Percentiles rank a stretch among this genome's conserved stretches.
phyloP scores from a whole-genome alignment of 257 asterid species.

The Solanum lycopersicoides region DNA sequence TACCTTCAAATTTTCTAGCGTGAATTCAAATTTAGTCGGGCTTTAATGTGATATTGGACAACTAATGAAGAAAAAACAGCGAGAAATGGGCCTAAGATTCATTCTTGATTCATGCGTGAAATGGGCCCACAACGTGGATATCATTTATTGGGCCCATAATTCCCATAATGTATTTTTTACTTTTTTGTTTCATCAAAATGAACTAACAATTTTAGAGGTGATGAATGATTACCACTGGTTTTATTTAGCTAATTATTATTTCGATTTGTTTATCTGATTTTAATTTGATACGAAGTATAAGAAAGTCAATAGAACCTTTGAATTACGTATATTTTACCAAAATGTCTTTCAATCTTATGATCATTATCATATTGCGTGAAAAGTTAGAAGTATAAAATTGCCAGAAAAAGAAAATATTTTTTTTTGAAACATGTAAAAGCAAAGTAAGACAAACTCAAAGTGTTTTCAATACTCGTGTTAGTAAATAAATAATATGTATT shows the following conservation, averaged over 20 bases:
- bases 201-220: background rate
- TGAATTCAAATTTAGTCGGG: rapidly evolving
- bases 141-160: background rate
- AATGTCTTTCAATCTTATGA: background rate
- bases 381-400: too few species aligned
- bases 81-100: background rate
- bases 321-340: background rate
- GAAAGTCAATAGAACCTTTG: too few species aligned
- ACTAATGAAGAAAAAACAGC: background rate
- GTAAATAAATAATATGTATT: background rate
- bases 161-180: background rate
- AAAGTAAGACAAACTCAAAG: background rate
- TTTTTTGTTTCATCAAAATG: background rate
- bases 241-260: background rate
- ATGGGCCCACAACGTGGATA: background rate
- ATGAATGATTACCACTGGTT: background rate
- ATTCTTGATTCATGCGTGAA: background rate
- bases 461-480: background rate
- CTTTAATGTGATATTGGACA: background rate
- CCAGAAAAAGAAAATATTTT: too few species aligned
- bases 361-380: too few species aligned
- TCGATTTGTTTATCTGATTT: too few species aligned
- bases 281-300: too few species aligned
- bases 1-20: rapidly evolving
- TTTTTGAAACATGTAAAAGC: background rate